Conservation (phyloP, 306 rosid genomes). For the Malus sylvestris region DNA sequence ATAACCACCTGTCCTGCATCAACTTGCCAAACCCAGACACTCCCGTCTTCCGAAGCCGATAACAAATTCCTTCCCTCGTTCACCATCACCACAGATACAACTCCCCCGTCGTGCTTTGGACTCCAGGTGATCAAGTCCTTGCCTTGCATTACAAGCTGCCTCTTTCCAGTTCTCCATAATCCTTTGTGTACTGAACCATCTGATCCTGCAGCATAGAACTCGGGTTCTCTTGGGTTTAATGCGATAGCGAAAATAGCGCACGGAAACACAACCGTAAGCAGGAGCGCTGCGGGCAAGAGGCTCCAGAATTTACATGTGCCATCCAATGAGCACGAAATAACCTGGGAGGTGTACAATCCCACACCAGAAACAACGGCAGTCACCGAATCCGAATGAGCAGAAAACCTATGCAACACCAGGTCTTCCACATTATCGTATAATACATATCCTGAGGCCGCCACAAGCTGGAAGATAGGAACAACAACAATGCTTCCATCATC, state of each 20-base stretch:
- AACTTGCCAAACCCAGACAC: constrained; percentile 50
- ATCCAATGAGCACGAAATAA: constrained; percentile 56
- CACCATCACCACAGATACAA: constrained; percentile 37
- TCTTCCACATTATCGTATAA: constrained; percentile 1
- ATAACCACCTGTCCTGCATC: constrained; percentile 30
- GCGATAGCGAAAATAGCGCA: constrained; percentile 40
- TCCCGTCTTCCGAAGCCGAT: constrained; percentile 69
- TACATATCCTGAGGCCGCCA: constrained; percentile 5
- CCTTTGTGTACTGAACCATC: constrained; percentile 59
- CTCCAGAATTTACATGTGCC: constrained; percentile 62
- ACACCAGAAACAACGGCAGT: constrained; percentile 32
- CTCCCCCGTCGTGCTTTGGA: constrained; percentile 28
- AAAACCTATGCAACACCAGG: constrained; percentile 25
- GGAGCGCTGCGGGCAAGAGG: constrained; percentile 21
- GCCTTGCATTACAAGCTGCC: background rate
- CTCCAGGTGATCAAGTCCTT: constrained; percentile 24
- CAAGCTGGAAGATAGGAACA: constrained; percentile 46
- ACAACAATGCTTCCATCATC: constrained; percentile 56
- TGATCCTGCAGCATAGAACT: constrained; percentile 54
- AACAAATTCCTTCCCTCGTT: constrained; percentile 47
- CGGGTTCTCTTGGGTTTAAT: constrained; percentile 26
- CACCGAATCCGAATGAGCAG: constrained; percentile 53
- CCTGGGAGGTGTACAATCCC: constrained; percentile 23
- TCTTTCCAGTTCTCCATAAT: constrained; percentile 5
- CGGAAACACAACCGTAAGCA: constrained; percentile 34